Conservation (phyloP, 176 grass and related monocot species). For the Carex myosuroides region DNA sequence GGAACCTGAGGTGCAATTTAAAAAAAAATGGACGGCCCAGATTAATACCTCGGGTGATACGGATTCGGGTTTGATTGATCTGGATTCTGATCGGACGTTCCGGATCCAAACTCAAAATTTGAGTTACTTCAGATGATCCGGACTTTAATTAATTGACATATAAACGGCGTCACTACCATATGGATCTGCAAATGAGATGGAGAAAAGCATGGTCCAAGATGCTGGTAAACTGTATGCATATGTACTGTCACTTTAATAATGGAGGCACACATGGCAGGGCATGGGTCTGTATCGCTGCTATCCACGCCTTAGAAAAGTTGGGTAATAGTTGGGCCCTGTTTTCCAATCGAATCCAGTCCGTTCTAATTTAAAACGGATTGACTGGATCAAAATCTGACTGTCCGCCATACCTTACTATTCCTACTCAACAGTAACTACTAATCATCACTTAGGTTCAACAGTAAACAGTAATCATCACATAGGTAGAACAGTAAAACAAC, state of each 20-base stretch:
- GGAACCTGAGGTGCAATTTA: too few species aligned
- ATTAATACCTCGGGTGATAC: too few species aligned
- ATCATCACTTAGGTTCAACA: too few species aligned
- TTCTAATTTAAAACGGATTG: not conserved
- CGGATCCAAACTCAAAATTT: too few species aligned
- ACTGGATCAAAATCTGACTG: not conserved
- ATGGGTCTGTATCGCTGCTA: not conserved
- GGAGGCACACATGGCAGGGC: not conserved
- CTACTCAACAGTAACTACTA: not conserved
- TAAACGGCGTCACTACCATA: not conserved
- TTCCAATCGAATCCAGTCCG: not conserved
- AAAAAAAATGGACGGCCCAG: too few species aligned
- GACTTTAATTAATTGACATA: not conserved
- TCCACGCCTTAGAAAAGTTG: not conserved
- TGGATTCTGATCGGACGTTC: too few species aligned
- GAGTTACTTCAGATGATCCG: too few species aligned
- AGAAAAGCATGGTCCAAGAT: not conserved
- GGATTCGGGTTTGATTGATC: too few species aligned
- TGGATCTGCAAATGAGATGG: not conserved
- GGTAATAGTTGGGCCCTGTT: not conserved
- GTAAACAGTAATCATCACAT: too few species aligned
- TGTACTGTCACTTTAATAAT: not conserved
- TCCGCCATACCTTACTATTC: not conserved
- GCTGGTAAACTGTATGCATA: not conserved
- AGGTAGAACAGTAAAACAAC: too few species aligned